Evolutionary conservation across 148 eudicot genomes (phyloP).

Genomic region (Limonium bicolor): DNA sequence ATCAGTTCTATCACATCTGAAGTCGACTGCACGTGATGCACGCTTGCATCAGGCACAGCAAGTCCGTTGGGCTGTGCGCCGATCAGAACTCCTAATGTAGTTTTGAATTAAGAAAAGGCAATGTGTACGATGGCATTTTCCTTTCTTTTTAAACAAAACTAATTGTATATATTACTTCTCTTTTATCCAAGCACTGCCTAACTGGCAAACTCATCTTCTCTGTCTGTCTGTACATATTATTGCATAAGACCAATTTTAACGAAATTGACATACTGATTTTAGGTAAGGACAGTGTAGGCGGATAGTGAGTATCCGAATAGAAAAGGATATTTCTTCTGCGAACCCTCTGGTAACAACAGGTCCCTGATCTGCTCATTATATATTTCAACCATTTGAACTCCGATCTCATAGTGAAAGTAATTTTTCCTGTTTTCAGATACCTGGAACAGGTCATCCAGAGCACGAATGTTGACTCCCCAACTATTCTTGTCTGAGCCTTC

Average conservation of each 20-base stretch:
- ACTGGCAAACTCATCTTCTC: too few species aligned
- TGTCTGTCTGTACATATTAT: too few species aligned
- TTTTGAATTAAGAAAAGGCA: constrained; percentile 16
- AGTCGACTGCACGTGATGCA: constrained; percentile 21
- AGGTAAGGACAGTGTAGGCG: too few species aligned
- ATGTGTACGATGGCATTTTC: neutral
- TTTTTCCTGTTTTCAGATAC: constrained; percentile 33
- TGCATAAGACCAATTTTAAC: too few species aligned
- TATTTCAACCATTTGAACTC: constrained; percentile 70
- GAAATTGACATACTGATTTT: too few species aligned
- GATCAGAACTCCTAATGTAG: constrained; percentile 24
- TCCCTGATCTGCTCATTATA: constrained; percentile 74
- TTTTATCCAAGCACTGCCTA: too few species aligned
- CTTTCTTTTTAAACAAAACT: neutral
- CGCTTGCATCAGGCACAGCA: constrained; percentile 36
- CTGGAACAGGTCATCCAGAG: constrained; percentile 47
- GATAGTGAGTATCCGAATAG: too few species aligned
- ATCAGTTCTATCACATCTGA: constrained; percentile 26
- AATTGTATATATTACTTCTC: too few species aligned
- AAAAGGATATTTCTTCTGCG: constrained; percentile 72
- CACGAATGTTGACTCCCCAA: constrained; percentile 68
- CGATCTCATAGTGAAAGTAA: constrained; percentile 37
- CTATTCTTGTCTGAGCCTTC: constrained; percentile 35
- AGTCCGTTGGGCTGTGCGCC: constrained; percentile 27
- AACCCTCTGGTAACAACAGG: constrained; percentile 29